Evolutionary conservation across 768 basidiomycete species (phyloP), one percentile per base, ranked within the genome.

Genomic region (Suillus placidus): DNA sequence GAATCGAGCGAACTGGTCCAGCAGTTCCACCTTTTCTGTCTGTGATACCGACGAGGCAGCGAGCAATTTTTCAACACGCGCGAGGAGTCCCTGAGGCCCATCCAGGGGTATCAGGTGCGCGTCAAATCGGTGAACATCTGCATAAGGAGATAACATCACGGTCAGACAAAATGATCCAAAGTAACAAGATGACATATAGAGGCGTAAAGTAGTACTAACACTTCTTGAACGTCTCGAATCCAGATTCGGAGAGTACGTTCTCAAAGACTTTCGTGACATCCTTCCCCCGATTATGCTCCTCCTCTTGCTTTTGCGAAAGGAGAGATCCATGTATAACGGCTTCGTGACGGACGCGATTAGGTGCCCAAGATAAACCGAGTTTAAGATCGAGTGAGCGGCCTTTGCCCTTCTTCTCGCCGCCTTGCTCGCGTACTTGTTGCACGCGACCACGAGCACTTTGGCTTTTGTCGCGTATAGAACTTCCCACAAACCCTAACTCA

Each of bases 41-140:
- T 84, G 82, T 49, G 80, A 77, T 61, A 90, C 74, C 65, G 78
- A 76, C 6, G 87, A 79, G 52, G 79, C 78, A 58, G 79, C 79
- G 62, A 93, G 80, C 43, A 93, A 80, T 54, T 82, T 81, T 70
- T 87, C 85, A 7, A 91, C 87, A 51, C 84, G 85, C 34, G 81
- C 72, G n/a, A 92, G 80, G 49, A 93, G 86, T 26, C 92, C 92
- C 38, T 79, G 81, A 13, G 90, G 85, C 18, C 91, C 91, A 65
- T 93, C 89, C 60, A 93, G 87, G 4, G 90, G 88, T 56, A 93
- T 92, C 51, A 85, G 81, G 67, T 89, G 85, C 23, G 87, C 88
- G 73, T 93, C 91, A 71, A 89, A 93, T 66, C 86, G 86, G 72
- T 87, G 87, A 18, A 92, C 88, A 77, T 90, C 91, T 92, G 35